A percentile compares a stretch with the other conserved stretches of the same genome.
phyloP scores from a whole-genome alignment of 306 rosid genomes.

The Mimosa pudica region DNA sequence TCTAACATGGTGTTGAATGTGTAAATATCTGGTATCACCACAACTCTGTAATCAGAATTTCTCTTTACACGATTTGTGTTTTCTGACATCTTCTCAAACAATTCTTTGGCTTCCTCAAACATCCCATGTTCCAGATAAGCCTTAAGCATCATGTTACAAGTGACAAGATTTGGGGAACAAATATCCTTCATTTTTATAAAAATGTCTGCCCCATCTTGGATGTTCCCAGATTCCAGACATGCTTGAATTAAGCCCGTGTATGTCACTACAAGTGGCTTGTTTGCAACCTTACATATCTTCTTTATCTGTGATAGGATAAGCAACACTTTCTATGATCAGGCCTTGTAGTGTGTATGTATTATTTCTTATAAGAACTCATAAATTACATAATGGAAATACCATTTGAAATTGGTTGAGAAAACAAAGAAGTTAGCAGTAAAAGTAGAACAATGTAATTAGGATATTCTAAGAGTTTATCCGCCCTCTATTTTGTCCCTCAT shows the following conservation, averaged over 20 bases:
- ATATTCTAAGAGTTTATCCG: neutral
- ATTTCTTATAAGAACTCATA: constrained; percentile 4
- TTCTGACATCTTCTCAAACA: constrained; percentile 68
- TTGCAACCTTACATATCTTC: constrained; percentile 93
- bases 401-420: neutral
- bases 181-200: constrained; percentile 72
- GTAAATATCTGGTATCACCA: constrained; percentile 75
- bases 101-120: constrained; percentile 70
- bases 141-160: constrained; percentile 82
- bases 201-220: constrained; percentile 65
- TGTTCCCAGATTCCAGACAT: constrained; percentile 67
- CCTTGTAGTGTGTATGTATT: constrained; percentile 21
- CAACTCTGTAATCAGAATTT: constrained; percentile 50
- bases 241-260: constrained; percentile 96
- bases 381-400: constrained; percentile 13
- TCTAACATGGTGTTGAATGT: constrained; percentile 84
- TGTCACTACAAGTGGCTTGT: constrained; percentile 91
- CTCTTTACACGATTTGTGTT: constrained; percentile 42
- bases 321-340: constrained; percentile 31
- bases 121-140: constrained; percentile 70
- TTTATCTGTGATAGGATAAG: constrained; percentile 58
- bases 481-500: neutral
- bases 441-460: neutral
- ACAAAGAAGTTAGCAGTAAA: neutral
- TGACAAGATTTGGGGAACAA: constrained; percentile 89